Conservation (phyloP, 2,329 filamentous ascomycete species). For the Capronia epimyces region DNA sequence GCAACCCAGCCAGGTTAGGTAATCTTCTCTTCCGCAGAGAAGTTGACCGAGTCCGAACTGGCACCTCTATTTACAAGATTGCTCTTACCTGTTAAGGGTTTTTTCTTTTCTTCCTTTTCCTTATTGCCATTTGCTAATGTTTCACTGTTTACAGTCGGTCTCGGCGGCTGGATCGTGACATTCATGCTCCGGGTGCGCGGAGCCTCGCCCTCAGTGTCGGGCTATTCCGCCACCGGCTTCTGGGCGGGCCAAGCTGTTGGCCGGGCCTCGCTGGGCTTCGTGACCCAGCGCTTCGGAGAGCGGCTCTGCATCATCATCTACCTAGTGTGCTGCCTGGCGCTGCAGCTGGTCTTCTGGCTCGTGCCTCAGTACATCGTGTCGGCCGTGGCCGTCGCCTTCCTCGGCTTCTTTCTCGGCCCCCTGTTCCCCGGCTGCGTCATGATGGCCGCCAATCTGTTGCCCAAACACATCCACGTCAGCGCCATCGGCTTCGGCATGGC, state of each 20-base stretch:
- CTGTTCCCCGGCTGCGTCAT: conserved; percentile 69
- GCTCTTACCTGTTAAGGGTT: no score
- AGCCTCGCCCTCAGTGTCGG: conserved; percentile 64
- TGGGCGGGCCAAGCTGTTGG: conserved; percentile 75
- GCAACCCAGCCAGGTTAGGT: no score
- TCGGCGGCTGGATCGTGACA: conserved; percentile 66
- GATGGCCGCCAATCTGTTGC: conserved; percentile 64
- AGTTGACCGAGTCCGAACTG: no score
- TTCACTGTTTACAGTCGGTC: conserved; percentile 23
- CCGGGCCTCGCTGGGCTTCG: conserved; percentile 63
- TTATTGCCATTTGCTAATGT: neutral
- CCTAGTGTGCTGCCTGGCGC: conserved; percentile 54
- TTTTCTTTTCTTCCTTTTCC: neutral
- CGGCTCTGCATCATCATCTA: conserved; percentile 58
- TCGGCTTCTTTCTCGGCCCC: conserved; percentile 73
- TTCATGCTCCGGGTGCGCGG: conserved; percentile 78
- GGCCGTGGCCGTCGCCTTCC: conserved; percentile 61
- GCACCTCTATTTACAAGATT: no score
- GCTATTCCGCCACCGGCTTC: conserved; percentile 65
- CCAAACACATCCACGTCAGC: conserved; percentile 64
- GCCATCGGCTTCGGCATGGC: conserved; percentile 72
- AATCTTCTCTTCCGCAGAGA: no score
- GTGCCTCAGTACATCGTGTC: conserved; percentile 67
- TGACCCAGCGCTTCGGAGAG: conserved; percentile 63
- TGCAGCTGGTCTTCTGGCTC: conserved; percentile 73